A percentile compares a stretch with the other conserved stretches of the same genome.
phyloP scores from a whole-genome alignment of 371 early-diverging fungal species.

The Mortierella sp. region DNA sequence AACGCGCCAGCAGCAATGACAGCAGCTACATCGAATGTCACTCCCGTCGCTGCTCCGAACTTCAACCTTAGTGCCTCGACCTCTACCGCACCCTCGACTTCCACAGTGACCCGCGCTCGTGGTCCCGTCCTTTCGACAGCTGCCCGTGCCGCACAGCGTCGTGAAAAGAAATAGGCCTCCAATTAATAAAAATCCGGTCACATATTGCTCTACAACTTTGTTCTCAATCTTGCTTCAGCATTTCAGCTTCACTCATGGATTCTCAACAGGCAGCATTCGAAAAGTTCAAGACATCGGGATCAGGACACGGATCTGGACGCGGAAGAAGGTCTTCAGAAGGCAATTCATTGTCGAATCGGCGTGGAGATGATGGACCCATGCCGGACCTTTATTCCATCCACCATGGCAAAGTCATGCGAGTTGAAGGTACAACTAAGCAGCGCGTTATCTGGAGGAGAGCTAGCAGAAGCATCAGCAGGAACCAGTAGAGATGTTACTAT shows the following conservation, averaged over 20 bases:
- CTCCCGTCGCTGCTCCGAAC: slow-evolving; percentile 31
- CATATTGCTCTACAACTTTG: not conserved
- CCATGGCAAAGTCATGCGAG: slow-evolving; percentile 40
- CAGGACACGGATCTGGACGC: not conserved
- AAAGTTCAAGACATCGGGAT: slow-evolving; percentile 40
- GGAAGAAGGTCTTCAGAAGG: not conserved
- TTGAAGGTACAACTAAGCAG: slow-evolving; percentile 41
- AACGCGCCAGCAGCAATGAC: slow-evolving; percentile 29
- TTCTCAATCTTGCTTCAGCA: not conserved
- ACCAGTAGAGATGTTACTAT: too few species aligned
- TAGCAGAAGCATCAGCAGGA: too few species aligned
- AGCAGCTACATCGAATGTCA: slow-evolving; percentile 13
- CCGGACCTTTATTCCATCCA: slow-evolving; percentile 56
- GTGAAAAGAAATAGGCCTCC: slow-evolving; percentile 19
- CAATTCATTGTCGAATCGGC: not conserved
- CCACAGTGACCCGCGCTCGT: slow-evolving; percentile 41
- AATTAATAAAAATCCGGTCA: not conserved
- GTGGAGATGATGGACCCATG: slow-evolving; percentile 28
- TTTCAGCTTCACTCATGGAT: slow-evolving; percentile 26
- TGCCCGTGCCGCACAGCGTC: slow-evolving; percentile 55
- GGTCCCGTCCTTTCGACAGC: slow-evolving; percentile 54
- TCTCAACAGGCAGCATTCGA: slow-evolving; percentile 54
- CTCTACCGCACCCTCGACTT: not conserved
- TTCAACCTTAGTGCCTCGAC: slow-evolving; percentile 12
- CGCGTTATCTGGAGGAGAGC: too few species aligned